Evolutionary conservation across 2,329 filamentous ascomycete species (phyloP), one percentile per base, ranked within the genome.

Genomic region (Penicillium occitanis): DNA sequence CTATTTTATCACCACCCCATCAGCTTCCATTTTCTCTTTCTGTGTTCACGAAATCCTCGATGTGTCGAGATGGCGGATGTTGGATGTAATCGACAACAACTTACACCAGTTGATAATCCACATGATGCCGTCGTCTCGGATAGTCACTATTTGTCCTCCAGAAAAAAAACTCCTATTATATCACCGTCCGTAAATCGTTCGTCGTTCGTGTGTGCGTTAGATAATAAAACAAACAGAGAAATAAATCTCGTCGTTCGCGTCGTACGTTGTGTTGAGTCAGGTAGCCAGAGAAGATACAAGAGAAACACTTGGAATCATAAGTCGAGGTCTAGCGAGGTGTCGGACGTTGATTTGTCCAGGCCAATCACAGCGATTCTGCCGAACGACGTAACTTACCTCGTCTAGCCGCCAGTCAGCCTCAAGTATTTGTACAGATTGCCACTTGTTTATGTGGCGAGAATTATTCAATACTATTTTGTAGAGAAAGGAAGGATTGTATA

Each of bases 81-180:
- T 22, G 3, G 30, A 40, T 14, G 64, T 51, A 8, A 17, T 17
- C 22, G 46, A 48, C 42, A 46, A 65, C 57, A 60, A 81, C 83
- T 73, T 92, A 96, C 92, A 96, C 92, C 93, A 97, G 87, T 94
- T 93, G 78, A 96, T 82, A 80, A 97, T 91, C 92, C 92, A 96
- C 93, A 97, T 96, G 70, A 76, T 85, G 81, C 30, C 51, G 50
- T 35, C 51, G 50, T 51, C 51, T 33, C 8, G 13, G 30, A 33
- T 14, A 51, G 28, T 11, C 28, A 48, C 33, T 33, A 30, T 10
- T 57, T 37, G 51, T 57, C 33, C 53, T 37, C n/a, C 33, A 17
- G 30, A 57, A 55, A 53, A 55, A 55, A 40, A 37, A 57, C 33
- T 22, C n/a, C n/a, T 22, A 22, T 57, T 19, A 11, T 37, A 55